These are phyloP conservation scores for Phalaenopsis equestris DNA, from an alignment of 106 monocot species.

Conservation along the genomic window DNA sequence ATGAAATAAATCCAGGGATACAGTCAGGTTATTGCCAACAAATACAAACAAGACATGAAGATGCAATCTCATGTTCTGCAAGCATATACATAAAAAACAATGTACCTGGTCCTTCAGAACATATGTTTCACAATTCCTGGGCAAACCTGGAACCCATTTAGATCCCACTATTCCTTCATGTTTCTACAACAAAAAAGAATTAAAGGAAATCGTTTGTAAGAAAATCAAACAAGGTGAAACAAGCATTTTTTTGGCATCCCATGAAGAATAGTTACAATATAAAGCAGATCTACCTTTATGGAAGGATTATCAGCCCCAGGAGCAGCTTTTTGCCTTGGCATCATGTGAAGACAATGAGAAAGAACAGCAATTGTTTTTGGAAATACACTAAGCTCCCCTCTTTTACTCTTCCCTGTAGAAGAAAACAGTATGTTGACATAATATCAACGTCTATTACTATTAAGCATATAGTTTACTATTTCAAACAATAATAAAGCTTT, in stretches of 20 bases:
- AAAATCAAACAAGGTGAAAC: background rate
- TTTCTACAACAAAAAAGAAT: constrained; percentile 24
- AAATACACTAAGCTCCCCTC: constrained; percentile 88
- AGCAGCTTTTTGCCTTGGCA: constrained; percentile 74
- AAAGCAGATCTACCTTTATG: constrained; percentile 26
- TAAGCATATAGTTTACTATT: background rate
- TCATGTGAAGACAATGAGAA: constrained; percentile 95
- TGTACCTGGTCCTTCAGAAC: constrained; percentile 88
- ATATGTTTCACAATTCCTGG: constrained; percentile 78
- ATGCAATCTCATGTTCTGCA: background rate
- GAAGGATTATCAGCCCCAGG: constrained; percentile 25
- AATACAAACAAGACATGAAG: background rate
- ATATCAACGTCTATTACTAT: background rate
- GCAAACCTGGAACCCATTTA: constrained; percentile 72
- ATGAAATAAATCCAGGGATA: background rate
- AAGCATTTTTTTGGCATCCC: background rate
- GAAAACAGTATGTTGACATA: background rate
- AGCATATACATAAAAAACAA: background rate
- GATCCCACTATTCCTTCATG: constrained; percentile 24
- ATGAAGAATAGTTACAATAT: background rate
- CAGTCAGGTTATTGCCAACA: background rate
- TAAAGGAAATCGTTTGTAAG: background rate
- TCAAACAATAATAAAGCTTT: background rate
- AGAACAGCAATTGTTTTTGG: constrained; percentile 69
- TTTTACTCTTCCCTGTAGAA: constrained; percentile 79